Evolutionary conservation across 768 basidiomycete species (phyloP).

Genomic region (Mycena alexandri): DNA sequence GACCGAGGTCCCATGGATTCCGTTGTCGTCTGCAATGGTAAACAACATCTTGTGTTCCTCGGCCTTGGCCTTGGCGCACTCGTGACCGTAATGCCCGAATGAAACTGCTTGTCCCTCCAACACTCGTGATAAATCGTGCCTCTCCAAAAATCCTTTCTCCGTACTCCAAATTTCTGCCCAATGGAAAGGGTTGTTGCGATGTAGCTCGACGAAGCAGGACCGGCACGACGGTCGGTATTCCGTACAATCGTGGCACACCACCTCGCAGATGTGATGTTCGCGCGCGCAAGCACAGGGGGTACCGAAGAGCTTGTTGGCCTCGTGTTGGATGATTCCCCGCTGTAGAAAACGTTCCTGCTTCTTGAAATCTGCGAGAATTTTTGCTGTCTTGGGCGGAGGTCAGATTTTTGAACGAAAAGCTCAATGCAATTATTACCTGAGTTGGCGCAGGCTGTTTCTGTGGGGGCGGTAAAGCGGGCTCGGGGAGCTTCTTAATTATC

Average conservation of each 20-base stretch:
- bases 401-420: too few relatives aligned
- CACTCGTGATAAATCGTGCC: neutral
- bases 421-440: too few relatives aligned
- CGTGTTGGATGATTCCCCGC: too few relatives aligned
- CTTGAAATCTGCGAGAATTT: too few relatives aligned
- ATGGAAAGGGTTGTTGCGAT: slow-evolving; percentile 21
- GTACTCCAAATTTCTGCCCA: slow-evolving; percentile 25
- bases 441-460: too few relatives aligned
- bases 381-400: too few relatives aligned
- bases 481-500: too few relatives aligned
- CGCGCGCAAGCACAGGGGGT: too few relatives aligned
- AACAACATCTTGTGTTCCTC: neutral
- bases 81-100: neutral
- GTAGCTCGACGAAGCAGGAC: neutral
- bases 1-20: neutral
- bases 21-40: neutral
- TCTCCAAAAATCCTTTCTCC: neutral
- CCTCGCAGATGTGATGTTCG: neutral
- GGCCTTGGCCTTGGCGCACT: neutral
- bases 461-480: too few relatives aligned
- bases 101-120: neutral
- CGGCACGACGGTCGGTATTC: slow-evolving; percentile 1
- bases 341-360: too few relatives aligned
- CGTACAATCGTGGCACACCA: slow-evolving; percentile 11
- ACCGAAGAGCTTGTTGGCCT: too few relatives aligned